These are phyloP conservation scores for Dactylonectria macrodidyma DNA, from an alignment of 2,329 filamentous ascomycete species.

Conservation along the genomic window DNA sequence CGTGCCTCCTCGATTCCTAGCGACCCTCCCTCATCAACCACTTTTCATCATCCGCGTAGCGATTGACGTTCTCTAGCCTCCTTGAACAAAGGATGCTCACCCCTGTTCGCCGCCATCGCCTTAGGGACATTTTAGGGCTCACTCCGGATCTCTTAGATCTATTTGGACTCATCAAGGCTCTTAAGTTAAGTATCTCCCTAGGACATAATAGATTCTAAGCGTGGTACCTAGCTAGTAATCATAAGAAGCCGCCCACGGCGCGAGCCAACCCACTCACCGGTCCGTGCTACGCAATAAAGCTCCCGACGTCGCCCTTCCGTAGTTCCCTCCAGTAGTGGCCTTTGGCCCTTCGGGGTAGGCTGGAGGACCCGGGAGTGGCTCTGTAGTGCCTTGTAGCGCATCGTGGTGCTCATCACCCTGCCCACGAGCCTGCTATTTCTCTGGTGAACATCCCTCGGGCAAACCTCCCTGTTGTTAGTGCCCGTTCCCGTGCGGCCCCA, in stretches of 20 bases:
- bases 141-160: neutral
- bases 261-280: slow-evolving; percentile 14
- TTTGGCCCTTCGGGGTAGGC: neutral
- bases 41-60: neutral
- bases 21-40: neutral
- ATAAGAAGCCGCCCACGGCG: slow-evolving; percentile 4
- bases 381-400: neutral
- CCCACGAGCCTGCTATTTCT: no score
- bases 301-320: slow-evolving; percentile 1
- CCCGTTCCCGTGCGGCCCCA: neutral
- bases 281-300: slow-evolving; percentile 12
- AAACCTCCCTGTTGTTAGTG: slow-evolving; percentile 5
- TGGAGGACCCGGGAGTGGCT: slow-evolving; percentile 2
- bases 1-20: slow-evolving; percentile 4
- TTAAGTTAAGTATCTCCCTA: neutral
- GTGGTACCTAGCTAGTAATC: slow-evolving; percentile 11
- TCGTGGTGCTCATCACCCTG: no score
- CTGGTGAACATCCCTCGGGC: neutral
- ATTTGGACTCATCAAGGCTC: neutral
- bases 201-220: neutral
- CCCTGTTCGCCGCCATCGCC: slow-evolving; percentile 12
- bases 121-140: neutral
- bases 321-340: slow-evolving; percentile 1
- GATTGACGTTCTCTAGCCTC: neutral
- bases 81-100: slow-evolving; percentile 4